These are phyloP conservation scores for Raddia distichophylla DNA, from an alignment of 176 grass and related monocot genomes.

Conservation along the genomic window DNA sequence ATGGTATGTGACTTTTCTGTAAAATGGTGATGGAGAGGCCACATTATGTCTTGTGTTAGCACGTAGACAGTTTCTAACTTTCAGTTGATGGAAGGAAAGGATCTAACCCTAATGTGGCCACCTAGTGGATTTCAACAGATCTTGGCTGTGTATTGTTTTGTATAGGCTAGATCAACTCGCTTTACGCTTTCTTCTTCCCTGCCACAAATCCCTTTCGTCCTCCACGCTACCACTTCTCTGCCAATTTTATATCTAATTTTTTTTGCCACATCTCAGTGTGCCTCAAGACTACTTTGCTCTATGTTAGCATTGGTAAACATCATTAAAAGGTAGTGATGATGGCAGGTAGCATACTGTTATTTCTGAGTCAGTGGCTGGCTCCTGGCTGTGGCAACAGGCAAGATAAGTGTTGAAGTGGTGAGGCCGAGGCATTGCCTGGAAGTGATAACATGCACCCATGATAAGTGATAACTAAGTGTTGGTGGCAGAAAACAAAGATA, in stretches of 20 bases:
- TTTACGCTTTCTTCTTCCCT: background rate
- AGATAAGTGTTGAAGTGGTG: too few species aligned
- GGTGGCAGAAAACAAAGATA: background rate
- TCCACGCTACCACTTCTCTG: background rate
- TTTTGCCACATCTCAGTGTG: background rate
- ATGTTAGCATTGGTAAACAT: too few species aligned
- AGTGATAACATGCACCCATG: background rate
- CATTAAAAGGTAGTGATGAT: too few species aligned
- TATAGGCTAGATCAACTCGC: background rate
- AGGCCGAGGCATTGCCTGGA: background rate
- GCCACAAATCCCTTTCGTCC: background rate
- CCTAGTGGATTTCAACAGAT: constrained; percentile 16
- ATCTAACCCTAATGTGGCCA: too few species aligned
- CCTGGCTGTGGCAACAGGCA: too few species aligned
- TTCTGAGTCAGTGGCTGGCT: too few species aligned
- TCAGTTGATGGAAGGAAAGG: background rate
- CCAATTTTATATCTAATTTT: background rate
- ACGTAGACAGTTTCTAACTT: background rate
- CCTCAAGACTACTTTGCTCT: background rate
- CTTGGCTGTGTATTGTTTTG: background rate
- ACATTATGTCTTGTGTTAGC: background rate
- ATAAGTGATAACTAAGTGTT: background rate
- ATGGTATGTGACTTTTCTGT: background rate
- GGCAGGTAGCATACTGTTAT: background rate
- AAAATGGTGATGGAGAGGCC: background rate